Conservation (phyloP, 2,329 filamentous ascomycete species). For the Dryadomyces quercus-mongolicae region DNA sequence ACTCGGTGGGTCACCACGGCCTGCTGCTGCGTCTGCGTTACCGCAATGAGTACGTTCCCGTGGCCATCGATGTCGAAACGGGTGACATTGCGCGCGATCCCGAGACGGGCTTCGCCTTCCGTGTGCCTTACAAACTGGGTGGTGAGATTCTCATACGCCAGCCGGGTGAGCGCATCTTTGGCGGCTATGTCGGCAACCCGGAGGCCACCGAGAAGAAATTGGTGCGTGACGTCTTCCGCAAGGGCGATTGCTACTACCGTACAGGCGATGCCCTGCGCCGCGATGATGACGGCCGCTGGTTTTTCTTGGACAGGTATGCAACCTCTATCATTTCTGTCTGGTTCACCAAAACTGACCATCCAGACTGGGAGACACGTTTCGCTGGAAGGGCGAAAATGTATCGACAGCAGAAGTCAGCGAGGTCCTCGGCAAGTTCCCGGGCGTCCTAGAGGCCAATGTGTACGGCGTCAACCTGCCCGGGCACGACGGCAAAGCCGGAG, state of each 20-base stretch:
- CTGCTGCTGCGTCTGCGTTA: constrained; percentile 40
- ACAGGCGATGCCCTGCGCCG: constrained; percentile 54
- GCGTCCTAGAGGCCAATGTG: constrained; percentile 68
- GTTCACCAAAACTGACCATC: not conserved
- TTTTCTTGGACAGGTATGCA: constrained; percentile 45
- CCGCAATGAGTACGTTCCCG: constrained; percentile 48
- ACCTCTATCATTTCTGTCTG: not conserved
- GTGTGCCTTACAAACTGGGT: constrained; percentile 52
- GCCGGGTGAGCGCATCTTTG: constrained; percentile 44
- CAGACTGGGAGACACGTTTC: constrained; percentile 58
- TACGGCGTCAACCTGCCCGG: constrained; percentile 71
- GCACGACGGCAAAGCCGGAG: constrained; percentile 75
- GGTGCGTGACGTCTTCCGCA: constrained; percentile 48
- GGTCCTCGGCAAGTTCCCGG: constrained; percentile 53
- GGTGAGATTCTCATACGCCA: constrained; percentile 65
- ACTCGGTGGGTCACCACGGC: constrained; percentile 61
- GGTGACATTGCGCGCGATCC: constrained; percentile 55
- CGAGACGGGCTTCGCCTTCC: constrained; percentile 53
- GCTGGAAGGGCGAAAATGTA: constrained; percentile 76
- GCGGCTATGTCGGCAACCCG: constrained; percentile 58
- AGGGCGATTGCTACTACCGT: constrained; percentile 57
- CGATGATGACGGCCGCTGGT: constrained; percentile 53
- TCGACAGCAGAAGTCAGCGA: constrained; percentile 72
- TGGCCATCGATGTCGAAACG: constrained; percentile 55
- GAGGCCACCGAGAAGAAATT: constrained; percentile 57